Base-by-base conservation (phyloP, 2,329 filamentous ascomycete genomes). In the Alternaria sp. region DNA sequence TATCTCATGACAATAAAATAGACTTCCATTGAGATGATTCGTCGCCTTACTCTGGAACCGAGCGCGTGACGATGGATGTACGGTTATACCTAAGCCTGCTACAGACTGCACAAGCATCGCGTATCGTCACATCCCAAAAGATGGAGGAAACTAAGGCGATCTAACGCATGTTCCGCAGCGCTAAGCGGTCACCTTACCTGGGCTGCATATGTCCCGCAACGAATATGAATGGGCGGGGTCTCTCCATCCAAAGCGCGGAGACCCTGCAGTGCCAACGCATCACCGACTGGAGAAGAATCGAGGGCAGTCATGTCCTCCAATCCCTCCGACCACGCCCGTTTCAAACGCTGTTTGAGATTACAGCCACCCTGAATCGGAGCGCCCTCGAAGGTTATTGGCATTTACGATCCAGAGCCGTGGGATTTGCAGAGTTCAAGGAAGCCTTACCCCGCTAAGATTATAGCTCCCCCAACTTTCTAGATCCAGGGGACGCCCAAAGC, bases 221-320 rank as follows among this genome's bases (percentile, higher is more conserved):
- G 46, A 60, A 61, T 57, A 57, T 62, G 65, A 65, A 68, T 68
- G 65, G 65, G 61, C 57, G 67, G 64, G 65, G 61, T 55, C 41
- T 57, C 54, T 58, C 47, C 25, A 62, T 57, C 57, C 55, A 58
- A 63, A 55, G 60, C 60, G 60, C 60, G 60, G 60, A 62, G 55
- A 62, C 71, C 59, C 66, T 69, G 71, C 66, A 66, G 59, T 78
- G 77, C 76, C 76, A 78, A 66, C 77, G 71, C 77, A 78, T 78
- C 75, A 77, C 71, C 67, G 71, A 41, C 69, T 66, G 73, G 61
- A 64, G 44, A 41, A 69, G 69, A 64, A 71, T 65, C 46, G 43
- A 63, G 67, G 44, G 55, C 50, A 66, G 64, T 66, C 63, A 70
- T 70, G 70, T 63, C 62, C 70, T 71, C 75, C 74, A 72, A 71